These are phyloP conservation scores for Tolypocladium guangdongense DNA, from an alignment of 2,329 filamentous ascomycete genomes.

Conservation along the genomic window DNA sequence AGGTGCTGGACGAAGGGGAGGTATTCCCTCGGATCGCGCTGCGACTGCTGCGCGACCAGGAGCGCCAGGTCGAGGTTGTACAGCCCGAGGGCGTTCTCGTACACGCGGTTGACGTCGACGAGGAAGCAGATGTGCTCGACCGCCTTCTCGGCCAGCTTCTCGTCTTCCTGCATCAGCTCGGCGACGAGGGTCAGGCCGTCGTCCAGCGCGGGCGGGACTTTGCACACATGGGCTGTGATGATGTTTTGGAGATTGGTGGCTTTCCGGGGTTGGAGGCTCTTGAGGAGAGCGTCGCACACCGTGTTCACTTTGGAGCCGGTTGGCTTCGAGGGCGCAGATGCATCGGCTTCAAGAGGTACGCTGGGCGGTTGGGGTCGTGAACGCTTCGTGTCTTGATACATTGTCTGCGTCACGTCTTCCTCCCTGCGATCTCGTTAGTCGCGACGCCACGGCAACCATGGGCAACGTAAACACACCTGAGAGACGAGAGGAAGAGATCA, in stretches of 20 bases:
- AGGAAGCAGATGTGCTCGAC: conserved; percentile 97
- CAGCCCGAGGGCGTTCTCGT: conserved; percentile 78
- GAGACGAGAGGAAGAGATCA: conserved; percentile 80
- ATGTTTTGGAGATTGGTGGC: conserved; percentile 72
- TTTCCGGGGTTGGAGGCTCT: conserved; percentile 50
- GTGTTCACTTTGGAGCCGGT: conserved; percentile 61
- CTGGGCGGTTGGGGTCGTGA: conserved; percentile 10
- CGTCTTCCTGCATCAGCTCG: conserved; percentile 55
- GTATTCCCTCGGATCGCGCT: conserved; percentile 91
- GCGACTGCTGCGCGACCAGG: conserved; percentile 87
- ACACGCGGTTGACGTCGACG: conserved; percentile 83
- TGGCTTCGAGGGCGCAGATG: conserved; percentile 6
- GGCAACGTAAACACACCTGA: conserved; percentile 50
- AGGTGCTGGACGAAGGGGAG: conserved; percentile 86
- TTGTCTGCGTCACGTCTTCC: conserved; percentile 85
- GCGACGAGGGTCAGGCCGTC: conserved; percentile 74
- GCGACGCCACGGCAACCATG: no score
- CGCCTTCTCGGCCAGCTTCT: conserved; percentile 70
- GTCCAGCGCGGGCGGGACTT: conserved; percentile 79
- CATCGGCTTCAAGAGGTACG: conserved; percentile 4
- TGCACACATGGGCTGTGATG: conserved; percentile 91
- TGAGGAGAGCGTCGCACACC: conserved; percentile 77
- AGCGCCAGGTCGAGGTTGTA: conserved; percentile 88
- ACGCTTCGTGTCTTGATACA: conserved; percentile 78
- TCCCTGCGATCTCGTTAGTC: conserved; percentile 37